Base-by-base conservation (phyloP, 2,329 filamentous ascomycete genomes). In the Apiospora saccharicola region DNA sequence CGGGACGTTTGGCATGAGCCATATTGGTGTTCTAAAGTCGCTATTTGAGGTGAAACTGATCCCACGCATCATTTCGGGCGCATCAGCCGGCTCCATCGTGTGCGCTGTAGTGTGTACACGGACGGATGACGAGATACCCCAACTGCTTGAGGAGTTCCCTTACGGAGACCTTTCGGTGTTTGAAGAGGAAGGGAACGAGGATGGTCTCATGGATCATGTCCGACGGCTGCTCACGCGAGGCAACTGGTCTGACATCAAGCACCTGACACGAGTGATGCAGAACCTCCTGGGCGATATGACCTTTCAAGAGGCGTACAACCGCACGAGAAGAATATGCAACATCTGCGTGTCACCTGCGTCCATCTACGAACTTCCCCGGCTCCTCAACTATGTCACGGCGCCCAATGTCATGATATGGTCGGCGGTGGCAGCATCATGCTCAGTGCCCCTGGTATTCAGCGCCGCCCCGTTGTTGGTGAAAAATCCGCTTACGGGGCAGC, bases 321-420 rank as follows among this genome's bases (percentile, higher is more conserved):
- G 95, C n/a, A 98, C 95, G 0, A 90, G 94, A 41, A 90, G 95
- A 72, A 95, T 98, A 74, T 89, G 98, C 78, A 98, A 98, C 80
- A 98, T 98, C 49, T 95, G 94, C 72, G 95, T 98, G 8, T 98
- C 95, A 0, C 94, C 93, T 2, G 93, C 94, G 1, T 94, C 93
- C 22, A 89, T 96, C 71, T 96, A 97, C 81, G 95, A 98, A 80
- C 86, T 97, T 22, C 96, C 95, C 0, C 87, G 94, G 49, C 85
- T 98, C 0, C 87, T 98, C 76, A 98, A 98, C 81, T 98, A 98
- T 78, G 90, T 97, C 73, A 98, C 96, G 0, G 93, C 96, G 0
- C 95, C 96, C 0, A 96, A 98, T 79, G 95, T 98, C 70, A 90
- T 98, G 84, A 95, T 98, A 71, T 98, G 95, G 94, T 98, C 95